phyloP scores from a whole-genome alignment of 148 eudicot genomes.

The Fagopyrum homotropicum region DNA sequence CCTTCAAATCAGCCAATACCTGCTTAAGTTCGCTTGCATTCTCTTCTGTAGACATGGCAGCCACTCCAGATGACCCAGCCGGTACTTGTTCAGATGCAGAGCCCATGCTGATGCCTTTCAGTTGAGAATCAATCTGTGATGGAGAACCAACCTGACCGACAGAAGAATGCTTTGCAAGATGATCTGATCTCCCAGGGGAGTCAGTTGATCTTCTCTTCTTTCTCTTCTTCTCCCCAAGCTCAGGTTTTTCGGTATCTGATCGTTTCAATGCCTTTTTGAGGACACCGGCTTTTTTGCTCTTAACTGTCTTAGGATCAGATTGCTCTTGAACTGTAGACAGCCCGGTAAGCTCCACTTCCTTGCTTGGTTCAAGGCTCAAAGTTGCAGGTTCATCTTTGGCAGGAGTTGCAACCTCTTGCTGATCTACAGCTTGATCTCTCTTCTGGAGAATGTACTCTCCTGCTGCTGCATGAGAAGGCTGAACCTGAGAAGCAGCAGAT shows the following conservation, averaged over 20 bases:
- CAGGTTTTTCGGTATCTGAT: slow-evolving; percentile 25
- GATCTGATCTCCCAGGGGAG: slow-evolving; percentile 5
- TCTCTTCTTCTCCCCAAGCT: slow-evolving; percentile 26
- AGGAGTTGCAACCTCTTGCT: background rate
- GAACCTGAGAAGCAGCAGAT: slow-evolving; percentile 34
- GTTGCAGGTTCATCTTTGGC: background rate
- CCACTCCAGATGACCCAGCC: background rate
- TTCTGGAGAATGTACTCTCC: slow-evolving; percentile 38
- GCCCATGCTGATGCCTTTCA: background rate
- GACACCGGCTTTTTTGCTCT: background rate
- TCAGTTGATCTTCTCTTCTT: slow-evolving; percentile 32
- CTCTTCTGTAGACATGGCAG: slow-evolving; percentile 11
- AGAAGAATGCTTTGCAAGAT: background rate
- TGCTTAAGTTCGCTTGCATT: slow-evolving; percentile 29
- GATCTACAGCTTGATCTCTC: slow-evolving; percentile 23
- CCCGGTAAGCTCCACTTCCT: slow-evolving; percentile 10
- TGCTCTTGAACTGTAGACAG: background rate
- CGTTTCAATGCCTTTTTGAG: background rate
- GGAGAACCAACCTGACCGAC: background rate
- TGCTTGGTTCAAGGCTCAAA: slow-evolving; percentile 12
- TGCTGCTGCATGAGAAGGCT: slow-evolving; percentile 28
- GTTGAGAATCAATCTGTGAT: background rate
- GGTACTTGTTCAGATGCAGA: slow-evolving; percentile 2
- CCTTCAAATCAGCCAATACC: slow-evolving; percentile 43
- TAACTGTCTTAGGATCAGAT: background rate